Percentiles rank a stretch among this genome's conserved stretches.
phyloP scores from a whole-genome alignment of 148 eudicot species.

The Rhododendron griersonianum region DNA sequence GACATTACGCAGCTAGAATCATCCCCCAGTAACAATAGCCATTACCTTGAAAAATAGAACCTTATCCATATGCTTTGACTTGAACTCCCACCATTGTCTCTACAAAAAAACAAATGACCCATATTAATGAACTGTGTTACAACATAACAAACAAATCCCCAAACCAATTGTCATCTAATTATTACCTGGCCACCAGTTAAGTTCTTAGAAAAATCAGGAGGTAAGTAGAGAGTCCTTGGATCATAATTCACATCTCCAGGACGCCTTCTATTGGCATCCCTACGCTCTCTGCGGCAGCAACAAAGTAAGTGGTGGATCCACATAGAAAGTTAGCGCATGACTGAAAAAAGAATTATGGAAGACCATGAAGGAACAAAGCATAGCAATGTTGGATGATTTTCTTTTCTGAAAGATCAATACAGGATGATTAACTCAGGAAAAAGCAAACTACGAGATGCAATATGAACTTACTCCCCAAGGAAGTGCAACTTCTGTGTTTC shows the following conservation, averaged over 20 bases:
- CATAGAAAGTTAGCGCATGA: background rate
- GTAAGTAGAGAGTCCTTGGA: conserved; percentile 78
- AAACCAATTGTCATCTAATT: background rate
- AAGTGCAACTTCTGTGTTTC: conserved; percentile 71
- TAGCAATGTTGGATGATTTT: background rate
- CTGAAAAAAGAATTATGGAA: background rate
- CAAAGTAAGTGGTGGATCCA: background rate
- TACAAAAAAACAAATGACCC: conserved; percentile 21
- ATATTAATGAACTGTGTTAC: conserved; percentile 6
- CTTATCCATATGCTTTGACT: conserved; percentile 96
- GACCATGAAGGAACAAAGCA: background rate
- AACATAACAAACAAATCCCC: background rate
- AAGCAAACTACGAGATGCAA: background rate
- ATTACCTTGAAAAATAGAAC: conserved; percentile 97
- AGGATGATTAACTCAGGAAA: background rate
- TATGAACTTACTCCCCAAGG: conserved; percentile 66
- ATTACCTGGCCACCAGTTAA: conserved; percentile 82
- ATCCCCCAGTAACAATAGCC: background rate
- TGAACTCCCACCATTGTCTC: conserved; percentile 99
- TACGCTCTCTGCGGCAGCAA: conserved; percentile 52
- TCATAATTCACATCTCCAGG: conserved; percentile 81
- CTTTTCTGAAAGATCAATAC: background rate
- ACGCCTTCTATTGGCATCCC: conserved; percentile 66
- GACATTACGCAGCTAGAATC: background rate
- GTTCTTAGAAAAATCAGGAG: conserved; percentile 62